Percentiles rank a stretch among this genome's conserved stretches.
Conservation (phyloP, 2,329 filamentous ascomycete genomes). For the Fusarium haematococcum region DNA sequence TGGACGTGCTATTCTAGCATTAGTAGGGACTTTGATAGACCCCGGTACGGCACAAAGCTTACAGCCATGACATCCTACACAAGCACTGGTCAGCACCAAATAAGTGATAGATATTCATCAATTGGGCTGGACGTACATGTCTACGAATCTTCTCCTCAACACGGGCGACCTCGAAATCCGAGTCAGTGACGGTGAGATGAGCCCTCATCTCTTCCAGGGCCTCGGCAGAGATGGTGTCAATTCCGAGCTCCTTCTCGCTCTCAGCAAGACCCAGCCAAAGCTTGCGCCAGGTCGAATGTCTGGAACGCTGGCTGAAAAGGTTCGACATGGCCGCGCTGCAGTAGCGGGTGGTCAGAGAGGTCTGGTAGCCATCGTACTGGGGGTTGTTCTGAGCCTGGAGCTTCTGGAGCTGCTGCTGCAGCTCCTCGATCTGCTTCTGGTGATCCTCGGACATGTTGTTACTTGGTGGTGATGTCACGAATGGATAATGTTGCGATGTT, state of each 20-base stretch:
- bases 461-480: neutral
- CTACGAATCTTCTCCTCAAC: slow-evolving; percentile 31
- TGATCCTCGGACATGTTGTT: neutral
- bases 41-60: neutral
- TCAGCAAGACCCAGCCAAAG: slow-evolving; percentile 33
- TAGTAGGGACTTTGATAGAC: neutral
- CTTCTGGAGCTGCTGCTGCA: neutral
- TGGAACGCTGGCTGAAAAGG: slow-evolving; percentile 3
- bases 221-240: slow-evolving; percentile 28
- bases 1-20: slow-evolving; percentile 6
- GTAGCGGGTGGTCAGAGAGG: neutral
- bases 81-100: neutral
- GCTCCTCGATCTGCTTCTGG: neutral
- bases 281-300: slow-evolving; percentile 34
- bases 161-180: slow-evolving; percentile 33
- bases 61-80: slow-evolving; percentile 13
- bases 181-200: slow-evolving; percentile 19
- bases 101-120: neutral
- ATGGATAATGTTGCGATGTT: neutral
- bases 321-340: neutral
- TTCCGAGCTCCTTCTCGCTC: slow-evolving; percentile 32
- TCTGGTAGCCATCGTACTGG: neutral
- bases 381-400: neutral
- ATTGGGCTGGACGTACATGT: slow-evolving; percentile 5
- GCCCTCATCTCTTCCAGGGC: slow-evolving; percentile 34